Evolutionary conservation across 257 asterid genomes (phyloP), one percentile per base, ranked within the genome.

Genomic region (Plantago major): DNA sequence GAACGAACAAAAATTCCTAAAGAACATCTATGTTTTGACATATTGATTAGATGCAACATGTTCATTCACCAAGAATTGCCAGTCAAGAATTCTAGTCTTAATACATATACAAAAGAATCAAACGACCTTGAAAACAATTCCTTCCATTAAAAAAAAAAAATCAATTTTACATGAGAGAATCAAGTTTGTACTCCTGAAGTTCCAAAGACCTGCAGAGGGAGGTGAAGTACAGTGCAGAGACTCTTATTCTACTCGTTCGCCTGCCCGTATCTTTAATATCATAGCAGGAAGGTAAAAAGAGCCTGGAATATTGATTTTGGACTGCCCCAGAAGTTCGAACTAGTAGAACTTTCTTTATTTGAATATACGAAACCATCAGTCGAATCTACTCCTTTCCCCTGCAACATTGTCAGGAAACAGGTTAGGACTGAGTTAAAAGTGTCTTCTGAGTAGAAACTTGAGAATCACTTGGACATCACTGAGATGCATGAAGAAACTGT

Each of bases 261-360:
- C 11, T 13, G 44, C 17, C 49, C 3, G 46, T 22, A 15, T 40
- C 43, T 30, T 58, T 48, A 46, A 46, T 71, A 57, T 53, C 70
- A 85, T 40, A 88, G 81, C 60, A 86, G 86, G 67, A 88, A 78
- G 48, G 97, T 79, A 63, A 73, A 71, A 38, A 92, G 79, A 67
- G 98, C 98, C 74, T 84, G 95, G 73, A 89, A 79, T 56, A 92
- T 69, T 3, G 89, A 79, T 68, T 86, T 84, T 9, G 84, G 84
- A 71, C 67, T 71, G 18, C 66, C 85, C 86, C 83, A 85, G 62
- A 73, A 63, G 18, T 77, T 80, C 1, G 46, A 70, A 47, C 66
- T 37, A 1, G 17, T 59, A 11, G 82, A 70, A 26, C 60, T 76
- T 61, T 68, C 82, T 72, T 67, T 80, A 62, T 82, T 74, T 64